A percentile compares a stretch with the other conserved stretches of the same genome.
phyloP scores from a whole-genome alignment of 2,329 filamentous ascomycete genomes.

The Magnaporthiopsis rhizophila region DNA sequence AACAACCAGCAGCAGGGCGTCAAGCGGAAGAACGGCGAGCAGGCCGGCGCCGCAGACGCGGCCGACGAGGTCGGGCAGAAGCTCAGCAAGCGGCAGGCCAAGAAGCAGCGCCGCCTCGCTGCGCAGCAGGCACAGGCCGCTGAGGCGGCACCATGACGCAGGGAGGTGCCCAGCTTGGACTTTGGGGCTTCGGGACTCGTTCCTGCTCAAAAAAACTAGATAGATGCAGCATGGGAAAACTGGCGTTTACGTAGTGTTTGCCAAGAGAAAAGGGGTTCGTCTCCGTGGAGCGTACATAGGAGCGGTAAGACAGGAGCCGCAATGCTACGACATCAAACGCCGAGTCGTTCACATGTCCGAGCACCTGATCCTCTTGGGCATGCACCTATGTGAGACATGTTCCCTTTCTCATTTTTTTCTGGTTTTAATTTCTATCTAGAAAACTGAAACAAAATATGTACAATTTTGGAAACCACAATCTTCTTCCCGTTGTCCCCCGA shows the following conservation, averaged over 20 bases:
- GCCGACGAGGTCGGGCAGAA: conserved; percentile 12
- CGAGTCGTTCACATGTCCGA: too few species aligned
- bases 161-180: not conserved
- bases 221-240: not conserved
- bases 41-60: conserved; percentile 17
- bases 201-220: too few species aligned
- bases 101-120: conserved; percentile 41
- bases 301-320: not conserved
- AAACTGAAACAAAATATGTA: not conserved
- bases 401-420: not conserved
- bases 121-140: conserved; percentile 7
- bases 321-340: not conserved
- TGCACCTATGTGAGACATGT: not conserved
- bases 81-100: conserved; percentile 47
- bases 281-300: too few species aligned
- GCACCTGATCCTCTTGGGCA: too few species aligned
- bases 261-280: too few species aligned
- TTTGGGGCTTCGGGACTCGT: too few species aligned
- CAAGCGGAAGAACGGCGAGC: conserved; percentile 20
- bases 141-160: conserved; percentile 5
- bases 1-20: conserved; percentile 2
- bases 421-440: not conserved
- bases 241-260: not conserved
- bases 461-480: not conserved
- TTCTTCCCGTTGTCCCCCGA: too few species aligned